phyloP scores from a whole-genome alignment of 78 protist genomes.

The Dictyostelium intermedium region DNA sequence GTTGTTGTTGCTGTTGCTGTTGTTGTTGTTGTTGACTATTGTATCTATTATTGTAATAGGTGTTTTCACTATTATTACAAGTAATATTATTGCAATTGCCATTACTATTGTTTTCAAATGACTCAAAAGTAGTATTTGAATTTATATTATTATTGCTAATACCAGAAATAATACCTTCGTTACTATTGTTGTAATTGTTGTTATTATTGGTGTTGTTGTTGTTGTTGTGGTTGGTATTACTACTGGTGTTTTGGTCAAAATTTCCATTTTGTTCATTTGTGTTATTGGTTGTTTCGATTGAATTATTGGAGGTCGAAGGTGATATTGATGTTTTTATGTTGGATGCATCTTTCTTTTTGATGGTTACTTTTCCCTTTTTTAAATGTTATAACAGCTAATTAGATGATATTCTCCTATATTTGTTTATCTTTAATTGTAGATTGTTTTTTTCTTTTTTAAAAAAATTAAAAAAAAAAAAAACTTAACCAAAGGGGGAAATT shows the following conservation, averaged over 20 bases:
- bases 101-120: not conserved
- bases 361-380: constrained; percentile 1
- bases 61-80: not conserved
- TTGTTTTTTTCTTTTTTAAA: not conserved
- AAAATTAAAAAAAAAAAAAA: not conserved
- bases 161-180: not conserved
- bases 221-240: not conserved
- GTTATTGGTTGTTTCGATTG: not conserved
- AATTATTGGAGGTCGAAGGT: not conserved
- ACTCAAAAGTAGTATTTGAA: not conserved
- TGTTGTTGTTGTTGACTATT: not conserved
- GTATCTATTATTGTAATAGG: not conserved
- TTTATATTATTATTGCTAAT: not conserved
- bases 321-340: not conserved
- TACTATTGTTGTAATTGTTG: not conserved
- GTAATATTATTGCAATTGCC: not conserved
- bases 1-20: not conserved
- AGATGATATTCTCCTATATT: not conserved
- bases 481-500: constrained; percentile 19
- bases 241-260: not conserved
- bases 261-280: not conserved
- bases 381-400: too few relatives aligned
- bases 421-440: too few relatives aligned
- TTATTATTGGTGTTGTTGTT: not conserved
- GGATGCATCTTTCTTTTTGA: not conserved